These are phyloP conservation scores for Ophiostoma perfectum DNA, from an alignment of 2,329 filamentous ascomycete species.

Conservation along the genomic window DNA sequence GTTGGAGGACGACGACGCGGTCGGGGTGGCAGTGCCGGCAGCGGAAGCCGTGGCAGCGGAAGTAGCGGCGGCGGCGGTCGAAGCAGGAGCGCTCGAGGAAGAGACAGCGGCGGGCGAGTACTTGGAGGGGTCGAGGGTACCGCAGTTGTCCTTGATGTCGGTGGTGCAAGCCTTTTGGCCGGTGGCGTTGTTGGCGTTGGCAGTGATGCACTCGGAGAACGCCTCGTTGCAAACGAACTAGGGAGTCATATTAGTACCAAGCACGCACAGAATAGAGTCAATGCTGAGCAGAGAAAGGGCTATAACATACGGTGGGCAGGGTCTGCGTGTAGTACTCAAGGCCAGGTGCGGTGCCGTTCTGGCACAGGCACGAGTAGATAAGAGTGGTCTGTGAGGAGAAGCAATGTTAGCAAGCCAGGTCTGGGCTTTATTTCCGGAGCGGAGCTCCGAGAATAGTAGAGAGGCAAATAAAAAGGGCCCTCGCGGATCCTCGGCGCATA, in stretches of 20 bases:
- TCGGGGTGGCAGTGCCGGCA: slow-evolving; percentile 1
- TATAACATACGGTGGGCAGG: slow-evolving; percentile 39
- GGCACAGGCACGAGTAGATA: slow-evolving; percentile 46
- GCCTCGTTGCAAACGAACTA: slow-evolving; percentile 49
- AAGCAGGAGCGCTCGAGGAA: slow-evolving; percentile 26
- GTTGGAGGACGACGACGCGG: slow-evolving; percentile 25
- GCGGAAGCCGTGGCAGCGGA: slow-evolving; percentile 1
- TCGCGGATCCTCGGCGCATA: background rate
- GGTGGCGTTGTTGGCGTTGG: slow-evolving; percentile 38
- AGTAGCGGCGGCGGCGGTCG: slow-evolving; percentile 20
- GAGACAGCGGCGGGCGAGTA: slow-evolving; percentile 13
- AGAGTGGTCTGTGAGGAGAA: slow-evolving; percentile 37
- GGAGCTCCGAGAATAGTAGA: slow-evolving; percentile 1
- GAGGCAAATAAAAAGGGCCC: slow-evolving; percentile 1
- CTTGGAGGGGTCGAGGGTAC: slow-evolving; percentile 39
- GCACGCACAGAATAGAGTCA: no score
- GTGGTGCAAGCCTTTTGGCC: slow-evolving; percentile 37
- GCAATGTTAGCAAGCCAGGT: slow-evolving; percentile 18
- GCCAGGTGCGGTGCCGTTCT: slow-evolving; percentile 45
- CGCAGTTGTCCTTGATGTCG: slow-evolving; percentile 46
- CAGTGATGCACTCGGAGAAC: slow-evolving; percentile 43
- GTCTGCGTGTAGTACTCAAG: slow-evolving; percentile 51
- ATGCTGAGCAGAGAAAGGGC: background rate
- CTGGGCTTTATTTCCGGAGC: background rate
- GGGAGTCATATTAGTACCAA: background rate